phyloP scores from a whole-genome alignment of 2,329 filamentous ascomycete species.

The Neocucurbitaria cava region DNA sequence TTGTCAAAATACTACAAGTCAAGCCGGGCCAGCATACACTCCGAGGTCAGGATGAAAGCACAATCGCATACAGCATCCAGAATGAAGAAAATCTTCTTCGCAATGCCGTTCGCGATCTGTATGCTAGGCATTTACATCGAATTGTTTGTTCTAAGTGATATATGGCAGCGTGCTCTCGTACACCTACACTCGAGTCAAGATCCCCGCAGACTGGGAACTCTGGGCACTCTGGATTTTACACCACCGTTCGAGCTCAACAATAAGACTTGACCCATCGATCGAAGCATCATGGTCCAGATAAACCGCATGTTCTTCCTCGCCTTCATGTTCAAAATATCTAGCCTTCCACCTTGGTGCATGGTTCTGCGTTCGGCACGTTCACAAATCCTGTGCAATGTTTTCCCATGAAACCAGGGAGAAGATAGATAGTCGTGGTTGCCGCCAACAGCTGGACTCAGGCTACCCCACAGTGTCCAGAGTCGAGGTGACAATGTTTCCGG shows the following conservation, averaged over 20 bases:
- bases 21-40: no score
- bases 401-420: constrained; percentile 13
- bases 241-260: constrained; percentile 37
- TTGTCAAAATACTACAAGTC: no score
- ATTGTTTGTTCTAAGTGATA: no score
- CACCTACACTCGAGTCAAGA: constrained; percentile 38
- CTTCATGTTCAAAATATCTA: constrained; percentile 48
- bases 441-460: not conserved
- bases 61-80: no score
- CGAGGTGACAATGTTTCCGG: not conserved
- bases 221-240: constrained; percentile 51
- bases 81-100: no score
- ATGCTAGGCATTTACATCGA: no score
- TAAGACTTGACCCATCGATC: constrained; percentile 23
- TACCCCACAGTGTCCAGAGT: not conserved
- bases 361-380: constrained; percentile 43
- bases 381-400: constrained; percentile 48
- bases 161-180: no score
- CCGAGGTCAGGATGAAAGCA: no score
- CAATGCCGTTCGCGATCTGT: no score
- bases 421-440: constrained; percentile 1
- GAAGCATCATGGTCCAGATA: constrained; percentile 26
- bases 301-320: constrained; percentile 31
- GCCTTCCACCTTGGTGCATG: constrained; percentile 45
- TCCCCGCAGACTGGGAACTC: constrained; percentile 34